Percentiles rank a stretch among this genome's conserved stretches.
These are phyloP conservation scores for Yarrowia keelungensis DNA, from an alignment of 805 yeast genomes.

Conservation along the genomic window DNA sequence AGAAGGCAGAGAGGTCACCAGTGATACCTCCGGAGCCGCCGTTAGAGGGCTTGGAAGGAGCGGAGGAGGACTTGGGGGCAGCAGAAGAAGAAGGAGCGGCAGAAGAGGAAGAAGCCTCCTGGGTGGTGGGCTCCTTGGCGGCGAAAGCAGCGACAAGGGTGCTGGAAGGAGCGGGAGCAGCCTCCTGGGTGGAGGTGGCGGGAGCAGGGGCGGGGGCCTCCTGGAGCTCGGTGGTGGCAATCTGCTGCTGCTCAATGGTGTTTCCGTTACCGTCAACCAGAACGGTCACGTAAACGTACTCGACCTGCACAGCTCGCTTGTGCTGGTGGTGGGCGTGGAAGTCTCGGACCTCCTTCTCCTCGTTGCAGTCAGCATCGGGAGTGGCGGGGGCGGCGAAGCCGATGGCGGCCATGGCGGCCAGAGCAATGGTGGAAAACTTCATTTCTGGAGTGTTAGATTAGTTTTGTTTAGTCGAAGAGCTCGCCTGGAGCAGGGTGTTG, in stretches of 20 bases:
- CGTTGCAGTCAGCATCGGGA: constrained; percentile 44
- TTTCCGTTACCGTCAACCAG: constrained; percentile 53
- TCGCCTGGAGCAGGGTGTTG: constrained; percentile 38
- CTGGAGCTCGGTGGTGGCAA: constrained; percentile 42
- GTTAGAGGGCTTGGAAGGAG: constrained; percentile 47
- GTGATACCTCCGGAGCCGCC: constrained; percentile 45
- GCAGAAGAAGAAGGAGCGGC: constrained; percentile 48
- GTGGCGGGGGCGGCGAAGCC: constrained; percentile 52
- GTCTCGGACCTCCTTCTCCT: constrained; percentile 40
- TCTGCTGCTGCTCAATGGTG: constrained; percentile 50
- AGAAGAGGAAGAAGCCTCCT: constrained; percentile 43
- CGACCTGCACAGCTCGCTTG: constrained; percentile 55
- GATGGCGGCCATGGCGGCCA: constrained; percentile 50
- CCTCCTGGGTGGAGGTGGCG: constrained; percentile 43
- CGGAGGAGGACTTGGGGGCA: constrained; percentile 49
- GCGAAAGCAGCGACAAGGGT: constrained; percentile 46
- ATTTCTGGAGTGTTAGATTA: constrained; percentile 26
- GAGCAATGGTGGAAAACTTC: constrained; percentile 40
- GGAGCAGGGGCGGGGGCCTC: constrained; percentile 46
- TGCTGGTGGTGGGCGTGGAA: constrained; percentile 60
- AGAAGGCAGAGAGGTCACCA: constrained; percentile 68
- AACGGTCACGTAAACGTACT: constrained; percentile 57
- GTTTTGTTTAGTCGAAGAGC: constrained; percentile 22
- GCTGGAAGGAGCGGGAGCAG: constrained; percentile 47
- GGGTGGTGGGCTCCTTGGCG: constrained; percentile 42